Conservation (phyloP, 306 rosid genomes). For the Gynostemma pentaphyllum region DNA sequence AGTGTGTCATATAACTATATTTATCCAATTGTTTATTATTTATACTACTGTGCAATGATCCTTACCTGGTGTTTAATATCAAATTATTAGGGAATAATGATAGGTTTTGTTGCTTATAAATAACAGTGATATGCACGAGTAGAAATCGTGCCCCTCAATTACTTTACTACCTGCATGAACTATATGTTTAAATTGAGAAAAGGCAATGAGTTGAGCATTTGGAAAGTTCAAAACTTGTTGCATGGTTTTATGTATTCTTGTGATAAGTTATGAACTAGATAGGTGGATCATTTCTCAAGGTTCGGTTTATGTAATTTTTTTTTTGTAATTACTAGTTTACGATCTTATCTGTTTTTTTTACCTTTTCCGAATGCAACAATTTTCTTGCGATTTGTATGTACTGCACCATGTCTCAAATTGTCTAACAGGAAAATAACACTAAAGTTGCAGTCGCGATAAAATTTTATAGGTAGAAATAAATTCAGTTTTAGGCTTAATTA, state of each 20-base stretch:
- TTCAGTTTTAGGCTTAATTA: not conserved
- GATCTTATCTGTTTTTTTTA: not conserved
- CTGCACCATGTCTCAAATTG: not conserved
- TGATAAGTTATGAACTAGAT: not conserved
- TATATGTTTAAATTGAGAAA: too few species aligned
- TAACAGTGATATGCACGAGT: too few species aligned
- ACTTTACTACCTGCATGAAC: too few species aligned
- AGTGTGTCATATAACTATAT: too few species aligned
- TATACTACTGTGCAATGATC: not conserved
- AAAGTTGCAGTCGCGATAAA: not conserved
- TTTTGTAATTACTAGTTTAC: not conserved
- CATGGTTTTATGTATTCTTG: too few species aligned
- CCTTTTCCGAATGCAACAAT: not conserved
- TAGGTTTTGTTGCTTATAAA: too few species aligned
- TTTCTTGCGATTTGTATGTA: not conserved
- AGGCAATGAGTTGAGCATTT: too few species aligned
- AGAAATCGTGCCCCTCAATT: too few species aligned
- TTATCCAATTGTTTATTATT: too few species aligned
- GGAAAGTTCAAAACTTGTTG: too few species aligned
- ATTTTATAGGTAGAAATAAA: not conserved
- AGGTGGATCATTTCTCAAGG: not conserved
- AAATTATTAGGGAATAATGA: too few species aligned
- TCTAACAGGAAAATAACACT: not conserved
- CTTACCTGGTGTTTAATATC: not conserved
- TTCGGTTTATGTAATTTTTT: not conserved